Base-by-base conservation (phyloP, 2,329 filamentous ascomycete species). In the Zymoseptoria crescenta region DNA sequence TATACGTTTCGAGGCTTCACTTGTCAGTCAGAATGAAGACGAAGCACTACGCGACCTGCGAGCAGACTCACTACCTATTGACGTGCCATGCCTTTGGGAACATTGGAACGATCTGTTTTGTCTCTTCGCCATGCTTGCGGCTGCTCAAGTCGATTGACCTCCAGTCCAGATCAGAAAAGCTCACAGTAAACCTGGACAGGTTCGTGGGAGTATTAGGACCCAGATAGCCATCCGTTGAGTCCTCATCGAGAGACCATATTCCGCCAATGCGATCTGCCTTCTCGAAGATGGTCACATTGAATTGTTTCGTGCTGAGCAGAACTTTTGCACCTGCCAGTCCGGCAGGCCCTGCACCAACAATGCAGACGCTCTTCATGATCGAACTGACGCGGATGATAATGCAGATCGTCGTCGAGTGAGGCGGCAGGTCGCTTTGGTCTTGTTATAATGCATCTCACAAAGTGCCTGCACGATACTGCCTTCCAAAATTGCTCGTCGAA, bases 71-170 rank as follows among this genome's bases (percentile, higher is more conserved):
- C 35, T 95, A 95, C 24, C 76, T 77, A 0, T 89, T 88, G 3
- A 93, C 83, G 74, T 90, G 84, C 84, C 87, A 90, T 0, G 89
- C 90, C 45, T 80, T 84, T 1, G 90, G 90, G 53, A 94, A 86
- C 72, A 87, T 80, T 1, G 87, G 84, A 1, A 78, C 74, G 79
- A 74, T 8, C 55, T 59, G 21, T 52, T 35, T 8, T 35, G 57
- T 55, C 50, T 69, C 55, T 5, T 45, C 19, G 20, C 49, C 45
- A 29, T 59, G 50, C 27, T 52, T 45, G 35, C 35, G 5, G n/a
- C 35, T 54, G 1, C 58, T 58, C 8, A 74, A 58, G 56, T 77
- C 64, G 0, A 79, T 75, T 4, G 74, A 74, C 2, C 81, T 78
- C 89, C 89, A 95, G 5, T 87, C 81, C 41, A 90, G 72, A 69